Evolutionary conservation across 2,329 filamentous ascomycete genomes (phyloP).

Genomic region (Aspergillus sojae): DNA sequence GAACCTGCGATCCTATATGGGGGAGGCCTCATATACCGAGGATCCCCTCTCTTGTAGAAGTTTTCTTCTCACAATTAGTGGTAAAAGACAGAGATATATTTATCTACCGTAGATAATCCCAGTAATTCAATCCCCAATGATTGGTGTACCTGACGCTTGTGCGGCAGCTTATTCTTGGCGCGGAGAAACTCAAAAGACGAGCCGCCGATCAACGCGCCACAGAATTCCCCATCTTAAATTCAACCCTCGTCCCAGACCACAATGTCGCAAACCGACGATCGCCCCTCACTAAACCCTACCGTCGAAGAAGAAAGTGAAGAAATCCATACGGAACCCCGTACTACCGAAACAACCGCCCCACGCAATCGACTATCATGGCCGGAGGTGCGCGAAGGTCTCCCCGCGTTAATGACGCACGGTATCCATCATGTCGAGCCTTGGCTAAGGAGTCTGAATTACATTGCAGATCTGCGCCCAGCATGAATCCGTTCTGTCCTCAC

Average conservation of each 20-base stretch:
- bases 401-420: neutral
- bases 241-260: conserved; percentile 16
- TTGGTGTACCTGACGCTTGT: neutral
- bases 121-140: too few species aligned
- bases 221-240: conserved; percentile 13
- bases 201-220: neutral
- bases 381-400: conserved; percentile 20
- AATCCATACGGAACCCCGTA: neutral
- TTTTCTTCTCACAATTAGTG: too few species aligned
- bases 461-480: conserved; percentile 44
- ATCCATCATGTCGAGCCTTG: neutral
- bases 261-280: conserved; percentile 8
- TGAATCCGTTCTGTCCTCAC: conserved; percentile 42
- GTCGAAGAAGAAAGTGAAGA: conserved; percentile 20
- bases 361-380: conserved; percentile 19
- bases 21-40: too few species aligned
- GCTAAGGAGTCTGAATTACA: neutral
- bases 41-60: too few species aligned
- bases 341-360: neutral
- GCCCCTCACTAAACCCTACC: conserved; percentile 16
- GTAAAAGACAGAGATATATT: too few species aligned
- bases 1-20: too few species aligned
- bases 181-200: neutral
- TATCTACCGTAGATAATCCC: too few species aligned
- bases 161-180: neutral